These are phyloP conservation scores for Heterococcus sp. DNA, from an alignment of 108 stramenopile species.

Conservation along the genomic window DNA sequence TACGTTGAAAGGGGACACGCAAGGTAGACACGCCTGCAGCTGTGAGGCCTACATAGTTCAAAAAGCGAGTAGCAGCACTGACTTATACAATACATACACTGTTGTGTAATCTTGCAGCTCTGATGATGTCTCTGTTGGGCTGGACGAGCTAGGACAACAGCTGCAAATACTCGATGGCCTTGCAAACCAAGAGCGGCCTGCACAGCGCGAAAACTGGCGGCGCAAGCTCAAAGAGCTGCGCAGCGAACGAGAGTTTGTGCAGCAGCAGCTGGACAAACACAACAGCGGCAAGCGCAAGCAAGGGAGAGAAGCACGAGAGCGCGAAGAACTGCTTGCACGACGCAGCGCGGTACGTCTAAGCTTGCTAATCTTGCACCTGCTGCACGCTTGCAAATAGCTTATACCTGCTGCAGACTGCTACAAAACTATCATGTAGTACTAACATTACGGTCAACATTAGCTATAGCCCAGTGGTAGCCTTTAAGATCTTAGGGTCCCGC, in stretches of 20 bases:
- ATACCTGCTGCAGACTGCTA: too few species aligned
- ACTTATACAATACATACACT: too few species aligned
- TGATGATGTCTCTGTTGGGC: conserved; percentile 24
- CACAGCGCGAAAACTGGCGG: conserved; percentile 43
- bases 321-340: conserved; percentile 28
- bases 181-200: conserved; percentile 34
- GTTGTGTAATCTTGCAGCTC: conserved; percentile 15
- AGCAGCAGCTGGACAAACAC: conserved; percentile 31
- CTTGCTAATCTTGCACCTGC: too few species aligned
- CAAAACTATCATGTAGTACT: too few species aligned
- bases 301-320: conserved; percentile 32
- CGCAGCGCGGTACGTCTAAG: conserved; percentile 24
- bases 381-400: too few species aligned
- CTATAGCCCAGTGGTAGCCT: too few species aligned
- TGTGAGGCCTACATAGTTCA: too few species aligned
- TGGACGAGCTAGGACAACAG: conserved; percentile 30
- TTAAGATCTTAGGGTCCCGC: too few species aligned
- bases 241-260: conserved; percentile 26
- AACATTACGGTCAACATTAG: too few species aligned
- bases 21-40: too few species aligned
- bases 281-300: conserved; percentile 7
- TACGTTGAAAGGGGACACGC: conserved; percentile 40
- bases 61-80: too few species aligned
- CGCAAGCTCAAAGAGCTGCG: conserved; percentile 28
- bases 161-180: conserved; percentile 21